Evolutionary conservation across 164 flowering plant genomes (phyloP), one percentile per base, ranked within the genome.

Genomic region (Umbilicus rupestris): DNA sequence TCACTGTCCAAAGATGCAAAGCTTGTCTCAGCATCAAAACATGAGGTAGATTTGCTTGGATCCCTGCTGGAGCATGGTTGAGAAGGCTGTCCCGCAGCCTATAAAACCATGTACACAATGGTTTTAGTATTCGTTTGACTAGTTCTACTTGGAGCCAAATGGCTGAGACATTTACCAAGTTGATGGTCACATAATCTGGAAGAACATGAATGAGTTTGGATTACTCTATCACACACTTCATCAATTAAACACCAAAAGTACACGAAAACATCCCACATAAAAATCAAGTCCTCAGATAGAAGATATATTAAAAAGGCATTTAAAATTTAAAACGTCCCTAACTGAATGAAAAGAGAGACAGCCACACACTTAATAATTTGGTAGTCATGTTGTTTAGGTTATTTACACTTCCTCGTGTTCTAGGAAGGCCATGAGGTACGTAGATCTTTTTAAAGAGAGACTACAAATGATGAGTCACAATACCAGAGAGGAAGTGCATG

Each of bases 41-140:
- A 66, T 69, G 81, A 75, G 50, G 66, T 78, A 50, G 83, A 73
- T 11, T 66, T 72, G 45, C 64, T 45, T 12, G 68, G 15, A 65
- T 83, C 83, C 50, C 59, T 68, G 67, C 68, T 73, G 39, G 63
- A 63, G 49, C 68, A 64, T 20, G 72, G 60, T 19, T 78, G 79
- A 67, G 80, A 75, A 72, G 79, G 62, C 37, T 65, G 78, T n/a
- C 71, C 68, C 39, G 77, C 85, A 70, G 80, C 90, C 97, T 90
- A 80, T 72, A 73, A 37, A 31, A 3, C 17, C 33, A 7, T 19
- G 11, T 50, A 28, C 3, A 10, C 33, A 17, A 55, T 2, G 33
- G 12, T 28, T 28, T 55, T 26, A 55, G 60, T 28, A 52, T 52
- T 7, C 8, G 2, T n/a, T 52, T 52, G 57, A 50, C n/a, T n/a